Percentiles rank a stretch among this genome's conserved stretches.
Evolutionary conservation across 805 yeast genomes (phyloP).

Genomic region (Ogataea nonfermentans): DNA sequence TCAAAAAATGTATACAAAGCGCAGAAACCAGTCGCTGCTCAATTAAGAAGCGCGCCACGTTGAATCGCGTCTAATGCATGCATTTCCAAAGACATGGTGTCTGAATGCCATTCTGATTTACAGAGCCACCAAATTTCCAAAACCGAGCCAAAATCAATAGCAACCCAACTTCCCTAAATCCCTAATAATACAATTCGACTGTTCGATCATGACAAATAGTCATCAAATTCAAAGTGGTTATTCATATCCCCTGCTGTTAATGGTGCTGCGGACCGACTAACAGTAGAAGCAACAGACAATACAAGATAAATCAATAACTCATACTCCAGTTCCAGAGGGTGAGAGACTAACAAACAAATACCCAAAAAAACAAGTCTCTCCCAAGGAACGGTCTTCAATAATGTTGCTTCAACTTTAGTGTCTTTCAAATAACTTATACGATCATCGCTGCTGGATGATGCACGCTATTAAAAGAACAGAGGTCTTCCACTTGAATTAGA

Average conservation of each 20-base stretch:
- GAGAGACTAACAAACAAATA: slow-evolving; percentile 21
- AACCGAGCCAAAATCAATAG: background rate
- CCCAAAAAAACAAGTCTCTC: slow-evolving; percentile 19
- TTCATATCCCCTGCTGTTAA: slow-evolving; percentile 31
- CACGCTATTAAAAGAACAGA: slow-evolving; percentile 38
- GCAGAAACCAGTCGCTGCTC: slow-evolving; percentile 30
- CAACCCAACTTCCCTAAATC: slow-evolving; percentile 6
- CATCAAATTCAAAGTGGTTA: slow-evolving; percentile 34
- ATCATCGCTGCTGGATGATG: slow-evolving; percentile 42
- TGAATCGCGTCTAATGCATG: slow-evolving; percentile 27
- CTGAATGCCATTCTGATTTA: background rate
- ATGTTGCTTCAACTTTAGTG: slow-evolving; percentile 2
- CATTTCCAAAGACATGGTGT: too few species aligned
- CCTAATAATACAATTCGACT: slow-evolving; percentile 5
- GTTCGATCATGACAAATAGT: slow-evolving; percentile 22
- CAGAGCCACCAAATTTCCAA: background rate
- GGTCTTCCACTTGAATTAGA: slow-evolving; percentile 28
- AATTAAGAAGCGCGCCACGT: slow-evolving; percentile 28
- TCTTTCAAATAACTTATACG: slow-evolving; percentile 15
- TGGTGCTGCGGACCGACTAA: slow-evolving; percentile 41
- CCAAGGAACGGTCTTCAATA: background rate
- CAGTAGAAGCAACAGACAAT: slow-evolving; percentile 1
- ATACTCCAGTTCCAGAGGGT: slow-evolving; percentile 1
- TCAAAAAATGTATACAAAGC: slow-evolving; percentile 10
- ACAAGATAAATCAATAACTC: slow-evolving; percentile 7